Conservation (phyloP, 78 protist species). For the Guillardia theta region DNA sequence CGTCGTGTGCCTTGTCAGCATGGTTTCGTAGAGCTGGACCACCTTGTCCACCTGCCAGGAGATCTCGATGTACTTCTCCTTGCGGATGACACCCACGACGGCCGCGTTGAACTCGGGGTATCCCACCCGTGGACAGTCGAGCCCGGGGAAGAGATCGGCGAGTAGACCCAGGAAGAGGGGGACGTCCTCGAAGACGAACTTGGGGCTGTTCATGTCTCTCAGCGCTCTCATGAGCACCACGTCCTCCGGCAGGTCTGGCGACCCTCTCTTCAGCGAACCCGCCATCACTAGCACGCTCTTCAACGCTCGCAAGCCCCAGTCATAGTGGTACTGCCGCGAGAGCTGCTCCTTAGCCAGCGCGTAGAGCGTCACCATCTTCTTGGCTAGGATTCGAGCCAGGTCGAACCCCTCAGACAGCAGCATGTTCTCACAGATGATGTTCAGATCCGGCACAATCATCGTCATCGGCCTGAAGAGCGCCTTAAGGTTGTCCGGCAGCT, state of each 20-base stretch:
- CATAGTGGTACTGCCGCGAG: conserved; percentile 86
- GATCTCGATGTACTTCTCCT: neutral
- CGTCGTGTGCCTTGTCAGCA: conserved; percentile 84
- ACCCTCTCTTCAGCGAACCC: conserved; percentile 65
- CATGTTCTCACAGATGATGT: conserved; percentile 76
- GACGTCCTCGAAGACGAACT: conserved; percentile 84
- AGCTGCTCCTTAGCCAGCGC: conserved; percentile 83
- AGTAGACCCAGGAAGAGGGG: conserved; percentile 80
- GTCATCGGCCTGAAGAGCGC: conserved; percentile 81
- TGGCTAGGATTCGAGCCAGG: conserved; percentile 41
- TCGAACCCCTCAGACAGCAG: conserved; percentile 80
- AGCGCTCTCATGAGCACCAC: conserved; percentile 70
- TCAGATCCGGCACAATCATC: conserved; percentile 92
- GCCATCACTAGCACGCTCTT: conserved; percentile 91
- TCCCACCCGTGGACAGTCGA: conserved; percentile 52
- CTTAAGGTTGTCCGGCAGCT: conserved; percentile 93
- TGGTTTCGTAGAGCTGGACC: conserved; percentile 88
- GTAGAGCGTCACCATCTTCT: conserved; percentile 82
- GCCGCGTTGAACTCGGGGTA: conserved; percentile 68
- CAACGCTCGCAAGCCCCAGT: conserved; percentile 89
- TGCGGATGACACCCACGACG: conserved; percentile 19
- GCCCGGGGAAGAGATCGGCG: conserved; percentile 84
- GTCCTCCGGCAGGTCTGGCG: conserved; percentile 36
- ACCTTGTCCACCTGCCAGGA: conserved; percentile 83
- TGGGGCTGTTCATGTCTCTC: conserved; percentile 86